phyloP scores from a whole-genome alignment of 2,329 filamentous ascomycete genomes.

The Bipolaris oryzae region DNA sequence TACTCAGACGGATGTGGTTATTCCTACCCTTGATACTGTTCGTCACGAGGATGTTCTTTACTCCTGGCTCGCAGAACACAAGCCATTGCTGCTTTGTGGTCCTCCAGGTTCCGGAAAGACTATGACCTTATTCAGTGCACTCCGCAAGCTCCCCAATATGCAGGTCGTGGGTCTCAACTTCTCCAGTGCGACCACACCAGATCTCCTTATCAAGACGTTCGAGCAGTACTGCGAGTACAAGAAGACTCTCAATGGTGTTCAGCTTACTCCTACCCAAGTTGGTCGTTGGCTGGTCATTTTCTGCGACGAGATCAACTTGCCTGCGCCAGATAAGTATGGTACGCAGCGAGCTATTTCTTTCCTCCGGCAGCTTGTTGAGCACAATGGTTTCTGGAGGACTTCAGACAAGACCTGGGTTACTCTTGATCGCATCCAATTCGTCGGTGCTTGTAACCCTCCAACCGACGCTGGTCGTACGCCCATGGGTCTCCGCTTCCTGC shows the following conservation, averaged over 20 bases:
- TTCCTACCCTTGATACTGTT: slow-evolving; percentile 95
- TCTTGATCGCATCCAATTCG: slow-evolving; percentile 96
- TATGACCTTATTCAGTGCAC: slow-evolving; percentile 97
- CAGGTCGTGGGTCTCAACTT: slow-evolving; percentile 99
- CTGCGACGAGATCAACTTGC: slow-evolving; percentile 99
- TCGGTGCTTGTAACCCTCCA: slow-evolving; percentile 97
- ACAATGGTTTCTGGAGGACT: slow-evolving; percentile 98
- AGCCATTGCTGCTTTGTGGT: slow-evolving; percentile 93
- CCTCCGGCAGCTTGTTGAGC: slow-evolving; percentile 94
- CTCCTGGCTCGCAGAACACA: slow-evolving; percentile 98
- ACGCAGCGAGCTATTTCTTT: slow-evolving; percentile 98
- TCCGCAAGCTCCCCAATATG: slow-evolving; percentile 97
- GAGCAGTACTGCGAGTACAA: slow-evolving; percentile 99
- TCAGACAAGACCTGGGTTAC: slow-evolving; percentile 98
- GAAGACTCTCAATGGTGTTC: slow-evolving; percentile 95
- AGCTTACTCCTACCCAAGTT: slow-evolving; percentile 94
- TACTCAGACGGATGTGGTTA: slow-evolving; percentile 97
- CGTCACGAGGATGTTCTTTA: slow-evolving; percentile 99
- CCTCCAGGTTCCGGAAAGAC: slow-evolving; percentile 99
- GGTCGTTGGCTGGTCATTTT: slow-evolving; percentile 98
- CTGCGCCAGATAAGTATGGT: slow-evolving; percentile 94
- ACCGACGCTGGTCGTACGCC: slow-evolving; percentile 96
- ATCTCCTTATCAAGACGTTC: slow-evolving; percentile 97
- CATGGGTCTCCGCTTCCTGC: slow-evolving; percentile 89
- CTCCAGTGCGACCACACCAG: slow-evolving; percentile 96